Evolutionary conservation across 1,284 basidiomycete species (phyloP).

Genomic region (Trichosporon sp.): DNA sequence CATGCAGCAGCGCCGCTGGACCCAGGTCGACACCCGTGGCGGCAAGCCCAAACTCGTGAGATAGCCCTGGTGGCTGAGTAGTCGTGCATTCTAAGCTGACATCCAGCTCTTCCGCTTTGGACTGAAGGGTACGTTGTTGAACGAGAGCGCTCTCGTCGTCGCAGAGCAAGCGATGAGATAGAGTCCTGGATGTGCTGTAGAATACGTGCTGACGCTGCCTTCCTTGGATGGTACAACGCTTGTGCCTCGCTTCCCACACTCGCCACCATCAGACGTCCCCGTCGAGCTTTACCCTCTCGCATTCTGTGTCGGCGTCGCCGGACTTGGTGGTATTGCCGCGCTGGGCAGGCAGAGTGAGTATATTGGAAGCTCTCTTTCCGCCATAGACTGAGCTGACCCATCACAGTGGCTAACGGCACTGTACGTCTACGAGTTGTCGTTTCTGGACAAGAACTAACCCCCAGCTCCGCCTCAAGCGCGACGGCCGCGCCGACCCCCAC

Average conservation of each 20-base stretch:
- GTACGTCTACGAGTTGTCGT: background rate
- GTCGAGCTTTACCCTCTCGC: slow-evolving; percentile 48
- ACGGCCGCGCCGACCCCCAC: slow-evolving; percentile 1
- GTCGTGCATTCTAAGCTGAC: slow-evolving; percentile 1
- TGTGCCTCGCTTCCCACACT: background rate
- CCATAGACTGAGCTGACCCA: background rate
- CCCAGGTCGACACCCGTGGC: slow-evolving; percentile 28
- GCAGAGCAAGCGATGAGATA: background rate
- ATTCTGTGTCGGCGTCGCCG: slow-evolving; percentile 40
- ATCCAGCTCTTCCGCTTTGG: slow-evolving; percentile 46
- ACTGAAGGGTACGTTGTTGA: slow-evolving; percentile 24
- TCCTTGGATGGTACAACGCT: background rate
- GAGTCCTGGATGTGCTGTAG: background rate
- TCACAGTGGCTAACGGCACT: background rate
- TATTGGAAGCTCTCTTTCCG: background rate
- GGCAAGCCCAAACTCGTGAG: slow-evolving; percentile 44
- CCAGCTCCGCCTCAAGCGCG: slow-evolving; percentile 17
- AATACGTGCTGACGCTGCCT: background rate
- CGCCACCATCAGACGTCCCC: slow-evolving; percentile 36
- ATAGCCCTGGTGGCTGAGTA: background rate
- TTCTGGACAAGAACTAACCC: background rate
- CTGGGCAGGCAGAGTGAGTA: slow-evolving; percentile 17
- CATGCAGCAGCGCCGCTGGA: slow-evolving; percentile 29
- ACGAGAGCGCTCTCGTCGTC: background rate
- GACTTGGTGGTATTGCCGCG: slow-evolving; percentile 33